Percentiles rank a stretch among this genome's conserved stretches.
Evolutionary conservation across 169 alveolate genomes (phyloP).

Genomic region (Plasmodium gonderi): DNA sequence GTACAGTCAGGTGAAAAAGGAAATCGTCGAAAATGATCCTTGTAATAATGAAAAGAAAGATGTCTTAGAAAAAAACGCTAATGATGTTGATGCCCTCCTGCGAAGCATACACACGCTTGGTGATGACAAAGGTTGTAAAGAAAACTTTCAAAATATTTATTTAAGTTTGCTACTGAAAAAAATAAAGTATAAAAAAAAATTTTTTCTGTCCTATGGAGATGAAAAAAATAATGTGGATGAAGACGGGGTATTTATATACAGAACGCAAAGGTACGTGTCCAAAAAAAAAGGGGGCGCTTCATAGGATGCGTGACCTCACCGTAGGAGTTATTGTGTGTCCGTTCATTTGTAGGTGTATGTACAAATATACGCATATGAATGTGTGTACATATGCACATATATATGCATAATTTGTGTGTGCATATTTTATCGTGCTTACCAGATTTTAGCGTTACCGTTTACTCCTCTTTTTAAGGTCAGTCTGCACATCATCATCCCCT

Average conservation of each 20-base stretch:
- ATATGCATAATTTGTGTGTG: too few relatives aligned
- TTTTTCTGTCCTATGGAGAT: constrained; percentile 22
- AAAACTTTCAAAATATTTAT: constrained; percentile 22
- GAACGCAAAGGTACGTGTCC: constrained; percentile 37
- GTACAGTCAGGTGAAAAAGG: neutral
- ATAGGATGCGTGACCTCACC: neutral
- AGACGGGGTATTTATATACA: constrained; percentile 71
- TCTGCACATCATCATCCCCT: too few relatives aligned
- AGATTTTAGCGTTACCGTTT: too few relatives aligned
- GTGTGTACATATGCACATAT: neutral
- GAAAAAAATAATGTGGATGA: constrained; percentile 47
- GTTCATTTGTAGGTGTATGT: neutral
- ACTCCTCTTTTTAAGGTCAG: too few relatives aligned
- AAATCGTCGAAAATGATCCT: neutral
- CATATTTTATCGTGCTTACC: too few relatives aligned
- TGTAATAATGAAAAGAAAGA: neutral
- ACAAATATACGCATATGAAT: neutral
- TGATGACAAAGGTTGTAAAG: neutral
- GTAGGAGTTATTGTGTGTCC: neutral
- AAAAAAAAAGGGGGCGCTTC: constrained; percentile 26
- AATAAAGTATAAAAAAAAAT: constrained; percentile 51
- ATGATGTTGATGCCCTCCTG: constrained; percentile 10
- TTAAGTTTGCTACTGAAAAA: constrained; percentile 66
- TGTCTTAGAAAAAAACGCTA: neutral
- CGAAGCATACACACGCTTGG: constrained; percentile 13